phyloP scores from a whole-genome alignment of 108 stramenopile genomes.

The Skeletonema potamos region DNA sequence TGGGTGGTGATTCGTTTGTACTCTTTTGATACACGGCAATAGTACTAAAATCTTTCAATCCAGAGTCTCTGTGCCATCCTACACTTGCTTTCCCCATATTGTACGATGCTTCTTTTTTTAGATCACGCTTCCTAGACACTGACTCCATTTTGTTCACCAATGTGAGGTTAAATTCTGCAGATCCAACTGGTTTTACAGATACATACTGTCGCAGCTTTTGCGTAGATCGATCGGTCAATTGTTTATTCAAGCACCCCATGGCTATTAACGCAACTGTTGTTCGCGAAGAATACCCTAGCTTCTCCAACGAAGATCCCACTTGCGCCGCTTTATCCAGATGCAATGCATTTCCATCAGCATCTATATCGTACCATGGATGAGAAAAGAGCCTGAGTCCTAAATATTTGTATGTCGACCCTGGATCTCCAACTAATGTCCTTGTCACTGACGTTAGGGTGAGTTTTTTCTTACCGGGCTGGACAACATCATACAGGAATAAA shows the following conservation, averaged over 20 bases:
- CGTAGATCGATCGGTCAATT: conserved; percentile 36
- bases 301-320: conserved; percentile 11
- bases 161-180: conserved; percentile 72
- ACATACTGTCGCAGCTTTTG: conserved; percentile 28
- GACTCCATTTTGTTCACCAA: conserved; percentile 86
- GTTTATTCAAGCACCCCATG: conserved; percentile 52
- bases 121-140: conserved; percentile 30
- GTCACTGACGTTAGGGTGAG: conserved; percentile 75
- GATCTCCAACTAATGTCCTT: conserved; percentile 77
- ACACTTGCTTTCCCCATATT: conserved; percentile 67
- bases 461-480: conserved; percentile 83
- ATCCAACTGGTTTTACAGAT: conserved; percentile 40
- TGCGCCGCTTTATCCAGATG: background rate
- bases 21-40: conserved; percentile 83
- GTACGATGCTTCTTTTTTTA: conserved; percentile 59
- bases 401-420: conserved; percentile 94
- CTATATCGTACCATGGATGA: conserved; percentile 78
- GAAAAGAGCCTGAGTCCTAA: conserved; percentile 89
- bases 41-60: conserved; percentile 66
- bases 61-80: conserved; percentile 91
- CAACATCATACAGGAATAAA: conserved; percentile 72
- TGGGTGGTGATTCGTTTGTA: background rate
- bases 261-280: conserved; percentile 32
- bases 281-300: conserved; percentile 39
- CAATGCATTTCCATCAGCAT: conserved; percentile 26